Conservation (phyloP, 2,329 filamentous ascomycete species). For the Bretziella fagacearum region DNA sequence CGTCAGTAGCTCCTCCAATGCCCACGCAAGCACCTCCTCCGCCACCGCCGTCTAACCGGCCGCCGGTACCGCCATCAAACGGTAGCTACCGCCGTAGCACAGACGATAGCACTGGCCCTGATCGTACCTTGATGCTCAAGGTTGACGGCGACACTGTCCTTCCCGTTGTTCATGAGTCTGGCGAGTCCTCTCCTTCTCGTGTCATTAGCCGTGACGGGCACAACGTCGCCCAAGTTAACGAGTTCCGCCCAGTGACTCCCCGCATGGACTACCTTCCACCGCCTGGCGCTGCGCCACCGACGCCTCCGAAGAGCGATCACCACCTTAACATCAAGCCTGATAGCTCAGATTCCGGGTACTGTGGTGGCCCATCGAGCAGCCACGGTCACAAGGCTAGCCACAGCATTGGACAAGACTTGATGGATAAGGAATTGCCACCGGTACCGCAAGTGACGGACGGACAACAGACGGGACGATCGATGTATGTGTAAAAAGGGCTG, state of each 20-base stretch:
- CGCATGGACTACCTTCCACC: constrained; percentile 22
- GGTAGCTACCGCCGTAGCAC: constrained; percentile 1
- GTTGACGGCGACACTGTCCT: constrained; percentile 32
- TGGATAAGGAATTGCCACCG: constrained; percentile 44
- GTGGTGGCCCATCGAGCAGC: constrained; percentile 17
- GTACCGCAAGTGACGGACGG: constrained; percentile 25
- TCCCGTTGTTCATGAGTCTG: constrained; percentile 81
- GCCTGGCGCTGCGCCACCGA: constrained; percentile 24
- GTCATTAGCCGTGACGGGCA: constrained; percentile 35
- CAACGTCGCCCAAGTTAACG: not conserved
- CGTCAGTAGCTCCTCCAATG: constrained; percentile 25
- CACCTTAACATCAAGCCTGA: constrained; percentile 28
- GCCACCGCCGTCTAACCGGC: constrained; percentile 22
- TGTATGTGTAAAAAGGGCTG: constrained; percentile 10
- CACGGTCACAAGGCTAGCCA: constrained; percentile 5
- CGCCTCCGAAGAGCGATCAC: constrained; percentile 28
- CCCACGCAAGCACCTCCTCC: constrained; percentile 31
- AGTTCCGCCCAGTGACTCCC: constrained; percentile 26
- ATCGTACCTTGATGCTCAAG: not conserved
- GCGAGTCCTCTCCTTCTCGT: constrained; percentile 53
- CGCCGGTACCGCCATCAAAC: constrained; percentile 25
- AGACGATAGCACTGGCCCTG: not conserved
- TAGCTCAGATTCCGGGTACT: constrained; percentile 33
- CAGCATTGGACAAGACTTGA: constrained; percentile 29
- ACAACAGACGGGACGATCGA: constrained; percentile 8